Evolutionary conservation across 768 basidiomycete genomes (phyloP).

Genomic region (Tricholoma terreum): DNA sequence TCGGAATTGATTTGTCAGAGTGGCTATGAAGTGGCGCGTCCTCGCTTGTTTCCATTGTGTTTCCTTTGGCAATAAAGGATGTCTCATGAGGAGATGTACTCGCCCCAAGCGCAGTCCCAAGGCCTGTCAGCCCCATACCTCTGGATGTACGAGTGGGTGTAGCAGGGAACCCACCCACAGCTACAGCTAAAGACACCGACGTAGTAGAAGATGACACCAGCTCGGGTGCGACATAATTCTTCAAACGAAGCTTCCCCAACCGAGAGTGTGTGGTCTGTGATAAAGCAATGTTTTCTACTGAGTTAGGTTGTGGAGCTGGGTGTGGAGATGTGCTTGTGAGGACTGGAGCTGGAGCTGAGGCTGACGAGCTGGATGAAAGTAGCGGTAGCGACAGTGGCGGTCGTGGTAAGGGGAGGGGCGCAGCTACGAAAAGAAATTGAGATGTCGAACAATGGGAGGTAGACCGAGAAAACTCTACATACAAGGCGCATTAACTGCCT

Average conservation of each 20-base stretch:
- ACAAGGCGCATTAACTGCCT: constrained; percentile 32
- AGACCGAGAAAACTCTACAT: constrained; percentile 13
- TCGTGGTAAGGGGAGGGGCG: constrained; percentile 5
- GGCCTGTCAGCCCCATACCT: too few species aligned
- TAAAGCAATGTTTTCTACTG: constrained; percentile 2
- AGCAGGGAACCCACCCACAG: too few species aligned
- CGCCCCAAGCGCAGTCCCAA: too few species aligned
- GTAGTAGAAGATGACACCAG: not conserved
- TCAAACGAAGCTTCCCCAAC: constrained; percentile 39
- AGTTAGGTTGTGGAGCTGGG: not conserved
- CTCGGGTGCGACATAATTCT: constrained; percentile 49
- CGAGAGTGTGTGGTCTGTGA: constrained; percentile 32
- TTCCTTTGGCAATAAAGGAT: too few species aligned
- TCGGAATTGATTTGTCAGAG: too few species aligned
- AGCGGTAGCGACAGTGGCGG: not conserved
- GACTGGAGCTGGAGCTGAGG: not conserved
- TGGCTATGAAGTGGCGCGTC: too few species aligned
- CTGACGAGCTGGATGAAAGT: not conserved
- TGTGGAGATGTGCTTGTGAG: too few species aligned
- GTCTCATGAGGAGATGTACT: too few species aligned
- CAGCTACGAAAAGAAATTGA: not conserved
- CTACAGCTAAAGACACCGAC: too few species aligned
- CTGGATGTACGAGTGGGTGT: too few species aligned
- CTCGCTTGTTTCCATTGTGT: too few species aligned
- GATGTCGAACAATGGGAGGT: not conserved